These are phyloP conservation scores for Paramecium pentaurelia DNA, from an alignment of 73 alveolate genomes.

Conservation along the genomic window DNA sequence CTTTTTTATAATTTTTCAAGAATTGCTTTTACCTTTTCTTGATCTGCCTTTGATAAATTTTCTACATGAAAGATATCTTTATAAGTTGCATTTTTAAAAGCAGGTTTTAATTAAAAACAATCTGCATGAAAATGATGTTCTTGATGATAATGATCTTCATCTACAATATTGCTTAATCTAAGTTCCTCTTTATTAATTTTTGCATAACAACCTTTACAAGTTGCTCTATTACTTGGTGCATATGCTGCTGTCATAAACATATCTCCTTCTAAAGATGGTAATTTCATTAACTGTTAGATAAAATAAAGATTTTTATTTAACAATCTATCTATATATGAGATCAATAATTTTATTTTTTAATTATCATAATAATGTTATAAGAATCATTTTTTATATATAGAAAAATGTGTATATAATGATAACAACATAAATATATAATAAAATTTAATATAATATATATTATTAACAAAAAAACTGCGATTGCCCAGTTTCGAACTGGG, in stretches of 20 bases:
- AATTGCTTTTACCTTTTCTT: not conserved
- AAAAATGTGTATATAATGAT: too few species aligned
- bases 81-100: not conserved
- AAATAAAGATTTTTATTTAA: not conserved
- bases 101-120: not conserved
- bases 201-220: not conserved
- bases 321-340: too few species aligned
- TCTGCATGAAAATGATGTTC: not conserved
- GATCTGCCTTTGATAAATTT: not conserved
- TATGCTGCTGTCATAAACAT: not conserved
- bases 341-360: not conserved
- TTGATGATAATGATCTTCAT: not conserved
- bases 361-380: not conserved
- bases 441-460: not conserved
- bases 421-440: not conserved
- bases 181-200: not conserved
- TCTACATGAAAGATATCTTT: not conserved
- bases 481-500: constrained; percentile 59
- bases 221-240: not conserved
- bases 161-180: not conserved
- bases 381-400: not conserved
- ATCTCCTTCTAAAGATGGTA: not conserved
- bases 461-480: constrained; percentile 35
- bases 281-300: not conserved
- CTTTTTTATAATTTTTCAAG: not conserved